A percentile compares a stretch with the other conserved stretches of the same genome.
Evolutionary conservation across 768 basidiomycete genomes (phyloP).

Genomic region (Multifurca ochricompacta): DNA sequence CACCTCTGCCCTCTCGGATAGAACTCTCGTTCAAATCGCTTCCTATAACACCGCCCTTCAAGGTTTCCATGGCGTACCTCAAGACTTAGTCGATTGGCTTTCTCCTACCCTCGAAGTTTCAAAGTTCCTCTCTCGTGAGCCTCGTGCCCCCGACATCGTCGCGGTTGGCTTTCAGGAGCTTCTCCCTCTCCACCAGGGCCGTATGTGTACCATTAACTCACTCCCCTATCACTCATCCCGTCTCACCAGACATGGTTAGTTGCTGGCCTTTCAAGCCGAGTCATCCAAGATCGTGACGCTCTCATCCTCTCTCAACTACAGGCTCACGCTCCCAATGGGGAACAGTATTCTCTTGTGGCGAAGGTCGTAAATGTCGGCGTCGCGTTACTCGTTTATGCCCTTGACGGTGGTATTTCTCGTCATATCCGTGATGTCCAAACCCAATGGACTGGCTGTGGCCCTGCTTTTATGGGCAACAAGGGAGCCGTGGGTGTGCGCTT

Average conservation of each 20-base stretch:
- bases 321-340: conserved; percentile 59
- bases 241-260: conserved; percentile 37
- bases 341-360: conserved; percentile 70
- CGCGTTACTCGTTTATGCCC: conserved; percentile 80
- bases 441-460: conserved; percentile 67
- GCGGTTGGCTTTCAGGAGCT: conserved; percentile 94
- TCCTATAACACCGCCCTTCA: conserved; percentile 92
- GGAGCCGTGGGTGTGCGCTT: conserved; percentile 88
- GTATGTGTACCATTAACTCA: conserved; percentile 31
- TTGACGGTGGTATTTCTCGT: conserved; percentile 57
- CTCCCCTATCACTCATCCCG: conserved; percentile 4
- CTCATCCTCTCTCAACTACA: conserved; percentile 74
- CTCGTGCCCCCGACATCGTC: conserved; percentile 74
- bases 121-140: conserved; percentile 54
- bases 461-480: conserved; percentile 85
- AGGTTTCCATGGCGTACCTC: conserved; percentile 60
- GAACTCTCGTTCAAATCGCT: conserved; percentile 67
- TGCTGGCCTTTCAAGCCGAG: conserved; percentile 62
- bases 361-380: conserved; percentile 81
- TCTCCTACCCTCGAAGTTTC: conserved; percentile 74
- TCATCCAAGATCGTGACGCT: conserved; percentile 59
- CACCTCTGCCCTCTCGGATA: conserved; percentile 19
- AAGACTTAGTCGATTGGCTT: conserved; percentile 90
- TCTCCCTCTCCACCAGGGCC: conserved; percentile 78
- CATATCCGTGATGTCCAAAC: conserved; percentile 60